A percentile compares a stretch with the other conserved stretches of the same genome.
Evolutionary conservation across 208 protist species (phyloP).

Genomic region (Trypanosoma melophagium): DNA sequence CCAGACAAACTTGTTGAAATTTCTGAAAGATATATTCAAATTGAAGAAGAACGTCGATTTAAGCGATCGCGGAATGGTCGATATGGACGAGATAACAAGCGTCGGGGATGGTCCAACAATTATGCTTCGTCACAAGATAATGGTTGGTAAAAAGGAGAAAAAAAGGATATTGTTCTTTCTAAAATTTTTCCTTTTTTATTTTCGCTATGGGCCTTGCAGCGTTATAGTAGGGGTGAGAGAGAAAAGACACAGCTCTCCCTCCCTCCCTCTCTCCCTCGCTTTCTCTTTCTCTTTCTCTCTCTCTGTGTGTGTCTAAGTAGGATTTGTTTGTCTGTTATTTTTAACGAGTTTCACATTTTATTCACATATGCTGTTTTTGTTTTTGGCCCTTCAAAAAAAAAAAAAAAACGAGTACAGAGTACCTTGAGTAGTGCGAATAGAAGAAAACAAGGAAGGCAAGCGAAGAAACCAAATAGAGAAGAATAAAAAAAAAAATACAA

Average conservation of each 20-base stretch:
- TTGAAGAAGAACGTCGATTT: constrained; percentile 14
- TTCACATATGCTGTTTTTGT: constrained; percentile 10
- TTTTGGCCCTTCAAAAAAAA: neutral
- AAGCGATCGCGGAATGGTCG: constrained; percentile 18
- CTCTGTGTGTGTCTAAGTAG: constrained; percentile 12
- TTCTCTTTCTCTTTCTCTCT: constrained; percentile 17
- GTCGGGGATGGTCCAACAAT: neutral
- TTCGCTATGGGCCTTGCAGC: no score
- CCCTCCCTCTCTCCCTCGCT: no score
- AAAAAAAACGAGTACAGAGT: neutral
- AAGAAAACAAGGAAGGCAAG: no score
- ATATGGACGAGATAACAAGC: constrained; percentile 12
- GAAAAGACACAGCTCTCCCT: no score
- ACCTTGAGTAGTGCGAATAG: no score
- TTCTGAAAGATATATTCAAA: constrained; percentile 32
- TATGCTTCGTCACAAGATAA: neutral
- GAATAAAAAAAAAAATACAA: no score
- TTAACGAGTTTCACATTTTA: constrained; percentile 11
- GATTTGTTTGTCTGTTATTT: constrained; percentile 6
- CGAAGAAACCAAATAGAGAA: no score
- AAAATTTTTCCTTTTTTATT: constrained; percentile 7
- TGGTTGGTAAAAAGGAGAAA: constrained; percentile 21
- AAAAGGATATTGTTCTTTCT: neutral
- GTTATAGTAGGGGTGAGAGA: no score
- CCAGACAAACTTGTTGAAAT: constrained; percentile 51